These are phyloP conservation scores for Scytalidium lignicola DNA, from an alignment of 2,329 filamentous ascomycete genomes.

Conservation along the genomic window DNA sequence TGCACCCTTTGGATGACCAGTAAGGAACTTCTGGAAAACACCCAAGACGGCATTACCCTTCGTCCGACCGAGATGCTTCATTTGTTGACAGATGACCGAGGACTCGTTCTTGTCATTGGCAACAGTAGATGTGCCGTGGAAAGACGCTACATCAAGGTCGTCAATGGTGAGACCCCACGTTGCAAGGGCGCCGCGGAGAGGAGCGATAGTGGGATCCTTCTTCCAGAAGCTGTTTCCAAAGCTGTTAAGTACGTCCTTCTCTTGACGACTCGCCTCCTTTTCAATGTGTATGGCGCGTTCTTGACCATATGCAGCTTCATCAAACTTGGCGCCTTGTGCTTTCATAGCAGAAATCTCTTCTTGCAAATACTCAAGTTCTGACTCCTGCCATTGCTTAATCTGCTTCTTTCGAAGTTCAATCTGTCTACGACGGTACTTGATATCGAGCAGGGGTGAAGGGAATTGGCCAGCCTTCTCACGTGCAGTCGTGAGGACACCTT, in stretches of 20 bases:
- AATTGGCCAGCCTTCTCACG: constrained; percentile 88
- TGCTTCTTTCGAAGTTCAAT: constrained; percentile 90
- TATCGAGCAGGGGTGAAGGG: constrained; percentile 91
- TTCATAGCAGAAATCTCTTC: constrained; percentile 92
- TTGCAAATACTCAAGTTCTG: constrained; percentile 85
- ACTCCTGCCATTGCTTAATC: constrained; percentile 95
- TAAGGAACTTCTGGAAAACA: constrained; percentile 99
- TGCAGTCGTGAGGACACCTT: constrained; percentile 93
- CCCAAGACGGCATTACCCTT: constrained; percentile 95
- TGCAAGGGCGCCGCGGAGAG: constrained; percentile 89
- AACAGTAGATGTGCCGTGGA: constrained; percentile 97
- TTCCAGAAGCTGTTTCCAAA: constrained; percentile 99
- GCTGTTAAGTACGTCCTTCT: constrained; percentile 87
- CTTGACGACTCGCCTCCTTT: constrained; percentile 80
- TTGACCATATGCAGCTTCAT: constrained; percentile 78
- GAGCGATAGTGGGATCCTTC: constrained; percentile 86
- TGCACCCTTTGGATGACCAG: constrained; percentile 97
- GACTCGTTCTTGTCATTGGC: constrained; percentile 99
- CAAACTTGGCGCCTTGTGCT: constrained; percentile 67
- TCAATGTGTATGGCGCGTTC: constrained; percentile 85
- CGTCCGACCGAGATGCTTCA: constrained; percentile 87
- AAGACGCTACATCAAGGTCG: constrained; percentile 89
- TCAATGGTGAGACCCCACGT: constrained; percentile 98
- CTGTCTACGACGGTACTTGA: constrained; percentile 94
- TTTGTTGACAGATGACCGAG: constrained; percentile 92